Base-by-base conservation (phyloP, 345 rosid species). In the Euphorbia pulcherrima region DNA sequence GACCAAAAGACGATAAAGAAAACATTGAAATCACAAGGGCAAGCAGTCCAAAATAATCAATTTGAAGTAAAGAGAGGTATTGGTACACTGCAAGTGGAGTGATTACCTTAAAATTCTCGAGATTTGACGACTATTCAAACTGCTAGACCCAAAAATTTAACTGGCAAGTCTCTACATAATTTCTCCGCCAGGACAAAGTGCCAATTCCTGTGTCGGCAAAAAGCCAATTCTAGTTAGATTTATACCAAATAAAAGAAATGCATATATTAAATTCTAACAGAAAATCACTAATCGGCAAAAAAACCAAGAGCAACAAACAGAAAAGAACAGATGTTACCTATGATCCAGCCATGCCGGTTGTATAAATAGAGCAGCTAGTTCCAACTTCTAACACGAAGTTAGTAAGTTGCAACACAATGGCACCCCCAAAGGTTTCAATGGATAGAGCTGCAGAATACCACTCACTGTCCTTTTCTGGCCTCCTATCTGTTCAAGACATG, bases 381-480 rank as follows among this genome's bases (percentile, higher is more conserved):
- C 20, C 60, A 18, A n/a, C n/a, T n/a, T n/a, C n/a, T n/a, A n/a
- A 14, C 26, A 37, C 60, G 54, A 23, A 52, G 29, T 27, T 48
- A 1, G 57, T 44, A 72, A 20, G n/a, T 33, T 1, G 57, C 52
- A 72, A 27, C 68, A 47, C 30, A 67, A 80, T 72, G 88, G 85
- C 71, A 68, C 21, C 68, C 52, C 70, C 27, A 53, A 75, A 74
- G 70, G 64, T 77, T 16, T 44, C 80, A n/a, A 30, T 54, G 30
- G 78, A 78, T 26, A 71, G 58, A 44, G 67, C 75, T 33, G 77
- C 80, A 8, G 84, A 77, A 28, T 14, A 35, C 1, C 74, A 79
- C 44, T 78, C 84, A 20, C 82, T 71, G 62, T 81, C 83, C 52
- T 82, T 82, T 41, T 51, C 88, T 57, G 74, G 79, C 64, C 77